Evolutionary conservation across 2,329 filamentous ascomycete genomes (phyloP), one percentile per base, ranked within the genome.

Genomic region (Atkinsonella hypoxylon): DNA sequence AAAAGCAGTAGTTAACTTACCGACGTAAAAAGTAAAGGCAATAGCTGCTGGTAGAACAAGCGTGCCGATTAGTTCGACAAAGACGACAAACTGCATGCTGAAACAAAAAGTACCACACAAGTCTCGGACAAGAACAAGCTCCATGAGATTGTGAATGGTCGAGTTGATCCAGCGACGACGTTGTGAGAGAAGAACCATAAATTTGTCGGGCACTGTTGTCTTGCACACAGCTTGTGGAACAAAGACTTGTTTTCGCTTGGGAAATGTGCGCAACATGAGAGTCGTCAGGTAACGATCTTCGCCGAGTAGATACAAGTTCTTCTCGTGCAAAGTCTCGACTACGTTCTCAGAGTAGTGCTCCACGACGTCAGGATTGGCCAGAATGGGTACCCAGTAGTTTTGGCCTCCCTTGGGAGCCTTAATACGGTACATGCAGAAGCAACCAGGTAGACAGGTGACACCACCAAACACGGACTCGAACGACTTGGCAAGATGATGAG

Each of bases 341-440:
- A 98, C 90, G 60, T 98, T 98, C 69, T 98, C 93, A 0, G 93
- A 97, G 69, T 98, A 98, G 70, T 98, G 93, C 71, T 98, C 93
- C 45, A 98, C 94, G 42, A 98, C 87, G 63, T 98, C 94, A 2
- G 94, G 94, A 67, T 98, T 98, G 59, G 93, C 93, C 56, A 98
- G 79, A 62, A 98, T 97, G 8, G 93, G 93, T 22, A 98, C 93
- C 93, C 93, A 98, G 72, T 97, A 98, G 74, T 98, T 97, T 67
- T 97, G 89, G 26, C 87, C 91, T 57, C 93, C 93, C 73, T 98
- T 98, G 54, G 93, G 94, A 31, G 93, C 87, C 72, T 98, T 98
- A 79, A 98, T 97, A 62, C 93, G 87, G 74, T 98, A 98, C 94
- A 98, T 98, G 77, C 89, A 96, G 82, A 98, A 98, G 76, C 93